Evolutionary conservation across 2,329 filamentous ascomycete genomes (phyloP).

Genomic region (Mariannaea sp.): DNA sequence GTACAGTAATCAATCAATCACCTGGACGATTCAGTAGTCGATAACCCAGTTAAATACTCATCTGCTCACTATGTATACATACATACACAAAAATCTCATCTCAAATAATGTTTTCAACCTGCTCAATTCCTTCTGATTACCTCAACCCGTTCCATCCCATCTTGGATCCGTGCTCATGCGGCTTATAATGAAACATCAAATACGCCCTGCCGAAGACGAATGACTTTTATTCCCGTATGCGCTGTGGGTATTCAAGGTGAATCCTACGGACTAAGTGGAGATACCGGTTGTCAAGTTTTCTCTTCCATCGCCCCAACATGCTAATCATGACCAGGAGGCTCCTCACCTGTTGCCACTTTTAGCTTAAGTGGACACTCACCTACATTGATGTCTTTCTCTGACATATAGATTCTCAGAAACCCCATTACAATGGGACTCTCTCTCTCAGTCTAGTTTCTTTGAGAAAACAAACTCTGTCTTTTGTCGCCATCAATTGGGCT

Average conservation of each 20-base stretch:
- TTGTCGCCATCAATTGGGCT: background rate
- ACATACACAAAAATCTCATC: no score
- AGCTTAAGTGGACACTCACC: slow-evolving; percentile 11
- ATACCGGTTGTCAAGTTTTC: slow-evolving; percentile 2
- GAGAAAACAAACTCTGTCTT: background rate
- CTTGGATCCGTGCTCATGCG: slow-evolving; percentile 2
- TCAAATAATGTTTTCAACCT: slow-evolving; percentile 9
- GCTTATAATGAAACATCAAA: slow-evolving; percentile 7
- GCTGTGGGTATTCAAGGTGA: background rate
- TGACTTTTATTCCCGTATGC: background rate
- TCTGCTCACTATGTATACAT: no score
- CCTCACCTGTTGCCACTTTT: slow-evolving; percentile 8
- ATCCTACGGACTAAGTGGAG: slow-evolving; percentile 2
- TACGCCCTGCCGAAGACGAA: background rate
- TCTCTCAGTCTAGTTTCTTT: slow-evolving; percentile 2
- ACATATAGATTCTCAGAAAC: background rate
- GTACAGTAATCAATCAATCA: no score
- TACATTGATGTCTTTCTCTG: slow-evolving; percentile 8
- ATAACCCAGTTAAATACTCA: no score
- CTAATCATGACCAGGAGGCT: background rate
- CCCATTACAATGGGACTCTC: slow-evolving; percentile 1
- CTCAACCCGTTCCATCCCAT: background rate
- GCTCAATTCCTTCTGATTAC: background rate
- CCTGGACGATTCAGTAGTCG: no score
- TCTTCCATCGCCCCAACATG: slow-evolving; percentile 8